Evolutionary conservation across 176 grass and related monocot genomes (phyloP).

Genomic region (Zea luxurians): DNA sequence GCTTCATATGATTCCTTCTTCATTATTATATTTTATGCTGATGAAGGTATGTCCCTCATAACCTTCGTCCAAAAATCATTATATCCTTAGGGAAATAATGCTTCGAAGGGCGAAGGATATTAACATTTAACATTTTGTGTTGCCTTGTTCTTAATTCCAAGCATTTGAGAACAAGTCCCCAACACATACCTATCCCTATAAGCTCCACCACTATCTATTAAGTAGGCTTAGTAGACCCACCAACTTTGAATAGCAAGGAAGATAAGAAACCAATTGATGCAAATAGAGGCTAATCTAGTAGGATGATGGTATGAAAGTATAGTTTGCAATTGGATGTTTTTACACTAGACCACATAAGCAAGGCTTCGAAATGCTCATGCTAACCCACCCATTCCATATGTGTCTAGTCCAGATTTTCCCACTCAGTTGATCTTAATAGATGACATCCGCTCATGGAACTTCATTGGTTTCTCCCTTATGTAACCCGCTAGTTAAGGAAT

Average conservation of each 20-base stretch:
- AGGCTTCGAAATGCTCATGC: neutral
- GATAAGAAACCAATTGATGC: neutral
- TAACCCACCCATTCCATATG: neutral
- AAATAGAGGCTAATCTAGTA: neutral
- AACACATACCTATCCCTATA: neutral
- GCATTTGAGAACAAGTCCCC: too few species aligned
- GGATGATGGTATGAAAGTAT: neutral
- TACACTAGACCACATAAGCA: neutral
- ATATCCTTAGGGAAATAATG: too few species aligned
- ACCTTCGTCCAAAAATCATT: too few species aligned
- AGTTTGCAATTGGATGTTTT: neutral
- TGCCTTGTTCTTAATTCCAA: too few species aligned
- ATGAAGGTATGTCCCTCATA: too few species aligned
- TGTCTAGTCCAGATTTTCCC: neutral
- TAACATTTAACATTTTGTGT: too few species aligned
- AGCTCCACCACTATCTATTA: neutral
- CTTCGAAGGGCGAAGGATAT: too few species aligned
- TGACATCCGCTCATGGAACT: neutral
- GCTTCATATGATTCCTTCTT: too few species aligned
- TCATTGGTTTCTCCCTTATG: neutral
- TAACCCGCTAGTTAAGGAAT: neutral
- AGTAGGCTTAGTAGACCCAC: neutral
- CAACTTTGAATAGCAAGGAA: neutral
- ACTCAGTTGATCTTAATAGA: neutral
- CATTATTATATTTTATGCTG: too few species aligned